phyloP scores from a whole-genome alignment of 2,329 filamentous ascomycete species.

The Fusarium siculi region DNA sequence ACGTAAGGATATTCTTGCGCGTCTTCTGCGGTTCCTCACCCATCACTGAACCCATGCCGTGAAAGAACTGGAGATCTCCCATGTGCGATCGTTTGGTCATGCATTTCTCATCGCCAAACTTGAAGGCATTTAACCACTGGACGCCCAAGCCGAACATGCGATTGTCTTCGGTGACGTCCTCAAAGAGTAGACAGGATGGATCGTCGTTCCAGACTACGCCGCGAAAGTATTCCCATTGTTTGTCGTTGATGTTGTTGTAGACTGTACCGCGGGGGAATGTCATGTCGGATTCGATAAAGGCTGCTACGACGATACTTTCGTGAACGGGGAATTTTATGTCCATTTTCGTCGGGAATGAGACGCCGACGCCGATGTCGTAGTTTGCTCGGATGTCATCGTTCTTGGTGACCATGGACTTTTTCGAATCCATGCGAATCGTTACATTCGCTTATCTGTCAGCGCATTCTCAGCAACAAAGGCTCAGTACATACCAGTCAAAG shows the following conservation, averaged over 20 bases:
- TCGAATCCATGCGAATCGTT: constrained; percentile 12
- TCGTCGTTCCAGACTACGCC: constrained; percentile 33
- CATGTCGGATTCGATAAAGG: constrained; percentile 27
- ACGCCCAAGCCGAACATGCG: constrained; percentile 16
- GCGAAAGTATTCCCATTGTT: constrained; percentile 29
- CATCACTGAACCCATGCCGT: constrained; percentile 18
- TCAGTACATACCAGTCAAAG: constrained; percentile 1
- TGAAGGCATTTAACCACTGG: constrained; percentile 24
- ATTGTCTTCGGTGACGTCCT: constrained; percentile 12
- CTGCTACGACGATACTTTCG: constrained; percentile 22
- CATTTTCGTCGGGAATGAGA: constrained; percentile 16
- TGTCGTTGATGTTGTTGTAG: constrained; percentile 33
- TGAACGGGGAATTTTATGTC: constrained; percentile 23
- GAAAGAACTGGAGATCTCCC: constrained; percentile 32
- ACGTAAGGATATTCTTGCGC: neutral
- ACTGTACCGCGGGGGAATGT: constrained; percentile 22
- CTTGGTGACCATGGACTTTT: neutral
- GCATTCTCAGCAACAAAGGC: rapidly evolving
- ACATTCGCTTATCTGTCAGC: constrained; percentile 10
- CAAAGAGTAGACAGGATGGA: constrained; percentile 25
- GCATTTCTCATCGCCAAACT: constrained; percentile 21
- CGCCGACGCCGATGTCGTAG: constrained; percentile 19
- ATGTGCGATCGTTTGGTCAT: constrained; percentile 30
- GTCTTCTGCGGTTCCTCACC: constrained; percentile 25
- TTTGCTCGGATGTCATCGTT: neutral